These are phyloP conservation scores for Bipolaris oryzae DNA, from an alignment of 2,329 filamentous ascomycete species.

Conservation along the genomic window DNA sequence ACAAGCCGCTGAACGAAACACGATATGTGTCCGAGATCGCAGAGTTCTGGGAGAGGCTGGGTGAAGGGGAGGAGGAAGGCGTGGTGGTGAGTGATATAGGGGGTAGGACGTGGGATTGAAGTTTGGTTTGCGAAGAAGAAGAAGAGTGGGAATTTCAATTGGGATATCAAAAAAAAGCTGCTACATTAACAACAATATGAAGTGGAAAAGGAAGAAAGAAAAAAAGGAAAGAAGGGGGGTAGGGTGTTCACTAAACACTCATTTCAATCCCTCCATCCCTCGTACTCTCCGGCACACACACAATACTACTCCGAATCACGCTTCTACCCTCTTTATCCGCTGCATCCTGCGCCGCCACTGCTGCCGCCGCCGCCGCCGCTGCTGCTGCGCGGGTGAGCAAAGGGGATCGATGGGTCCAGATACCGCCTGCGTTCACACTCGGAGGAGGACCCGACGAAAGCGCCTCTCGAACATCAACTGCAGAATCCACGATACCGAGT, in stretches of 20 bases:
- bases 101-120: too few species aligned
- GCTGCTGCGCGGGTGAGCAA: background rate
- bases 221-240: too few species aligned
- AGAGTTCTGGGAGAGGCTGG: too few species aligned
- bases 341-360: background rate
- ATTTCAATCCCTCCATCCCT: background rate
- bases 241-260: background rate
- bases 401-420: background rate
- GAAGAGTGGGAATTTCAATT: too few species aligned
- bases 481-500: slow-evolving; percentile 40
- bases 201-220: too few species aligned
- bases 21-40: too few species aligned
- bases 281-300: background rate
- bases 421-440: background rate
- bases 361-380: background rate
- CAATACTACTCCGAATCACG: background rate
- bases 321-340: background rate
- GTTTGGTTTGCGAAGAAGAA: too few species aligned
- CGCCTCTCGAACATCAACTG: slow-evolving; percentile 25
- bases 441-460: background rate
- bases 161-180: too few species aligned
- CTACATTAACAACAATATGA: too few species aligned
- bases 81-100: too few species aligned
- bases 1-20: too few species aligned
- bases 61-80: too few species aligned